Conservation (phyloP, 768 basidiomycete species). For the Tephrocybe sp. region DNA sequence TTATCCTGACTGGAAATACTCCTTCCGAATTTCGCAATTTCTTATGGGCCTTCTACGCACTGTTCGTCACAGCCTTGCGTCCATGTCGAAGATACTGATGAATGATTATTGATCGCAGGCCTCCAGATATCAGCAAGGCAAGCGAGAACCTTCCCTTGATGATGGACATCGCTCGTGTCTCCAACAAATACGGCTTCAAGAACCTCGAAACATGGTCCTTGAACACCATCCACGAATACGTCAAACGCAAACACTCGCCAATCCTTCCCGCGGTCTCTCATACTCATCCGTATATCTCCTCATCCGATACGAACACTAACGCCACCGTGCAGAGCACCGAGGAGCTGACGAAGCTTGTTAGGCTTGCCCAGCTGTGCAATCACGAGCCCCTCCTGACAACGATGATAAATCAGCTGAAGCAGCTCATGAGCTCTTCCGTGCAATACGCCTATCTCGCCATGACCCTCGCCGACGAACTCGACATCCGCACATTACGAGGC, state of each 20-base stretch:
- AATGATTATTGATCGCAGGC: slow-evolving; percentile 37
- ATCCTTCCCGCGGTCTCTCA: slow-evolving; percentile 41
- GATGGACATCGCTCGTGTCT: slow-evolving; percentile 60
- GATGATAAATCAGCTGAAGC: slow-evolving; percentile 54
- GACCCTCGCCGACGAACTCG: slow-evolving; percentile 68
- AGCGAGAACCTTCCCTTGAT: slow-evolving; percentile 51
- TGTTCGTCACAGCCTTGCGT: slow-evolving; percentile 40
- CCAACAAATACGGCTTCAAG: slow-evolving; percentile 76
- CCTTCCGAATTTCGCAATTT: slow-evolving; percentile 68
- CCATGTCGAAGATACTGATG: background rate
- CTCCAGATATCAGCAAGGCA: slow-evolving; percentile 54
- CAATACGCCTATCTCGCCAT: slow-evolving; percentile 73
- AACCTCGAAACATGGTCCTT: slow-evolving; percentile 73
- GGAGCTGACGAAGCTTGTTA: slow-evolving; percentile 57
- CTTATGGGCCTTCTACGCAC: slow-evolving; percentile 73
- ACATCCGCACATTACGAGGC: slow-evolving; percentile 57
- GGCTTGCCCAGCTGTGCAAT: slow-evolving; percentile 64
- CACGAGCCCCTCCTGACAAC: slow-evolving; percentile 59
- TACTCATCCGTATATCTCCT: slow-evolving; percentile 32
- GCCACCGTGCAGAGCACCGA: slow-evolving; percentile 32
- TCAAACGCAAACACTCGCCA: slow-evolving; percentile 55
- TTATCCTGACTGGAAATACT: slow-evolving; percentile 60
- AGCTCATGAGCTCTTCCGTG: slow-evolving; percentile 59
- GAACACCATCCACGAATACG: slow-evolving; percentile 67
- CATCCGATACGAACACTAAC: slow-evolving; percentile 14